A percentile compares a stretch with the other conserved stretches of the same genome.
Conservation (phyloP, 2,329 filamentous ascomycete genomes). For the Ambrosiella xylebori region DNA sequence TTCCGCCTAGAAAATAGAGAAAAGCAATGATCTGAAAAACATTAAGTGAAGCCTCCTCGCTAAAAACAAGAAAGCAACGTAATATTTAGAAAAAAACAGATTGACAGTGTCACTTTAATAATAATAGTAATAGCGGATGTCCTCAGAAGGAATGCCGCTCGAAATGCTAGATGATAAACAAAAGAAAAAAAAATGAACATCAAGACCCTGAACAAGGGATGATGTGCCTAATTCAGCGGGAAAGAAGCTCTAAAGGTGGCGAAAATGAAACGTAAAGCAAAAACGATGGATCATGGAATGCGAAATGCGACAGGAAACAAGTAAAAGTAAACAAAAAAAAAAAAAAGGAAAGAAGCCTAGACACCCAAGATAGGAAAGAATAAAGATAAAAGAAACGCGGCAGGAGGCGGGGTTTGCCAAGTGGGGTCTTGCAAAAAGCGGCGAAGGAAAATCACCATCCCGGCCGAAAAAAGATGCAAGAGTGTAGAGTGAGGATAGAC, state of each 20-base stretch:
- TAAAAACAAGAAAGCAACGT: neutral
- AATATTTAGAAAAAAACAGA: neutral
- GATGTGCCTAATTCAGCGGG: neutral
- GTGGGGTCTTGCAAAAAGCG: neutral
- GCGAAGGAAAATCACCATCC: neutral
- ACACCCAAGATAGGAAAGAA: neutral
- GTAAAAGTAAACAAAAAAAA: neutral
- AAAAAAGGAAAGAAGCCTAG: neutral
- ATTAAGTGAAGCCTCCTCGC: neutral
- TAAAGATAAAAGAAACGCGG: neutral
- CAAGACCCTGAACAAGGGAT: neutral
- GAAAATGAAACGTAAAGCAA: constrained; percentile 1
- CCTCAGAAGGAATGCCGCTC: no score
- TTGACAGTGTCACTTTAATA: no score
- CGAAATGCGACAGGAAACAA: neutral
- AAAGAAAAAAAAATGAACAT: no score
- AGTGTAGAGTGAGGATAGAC: neutral
- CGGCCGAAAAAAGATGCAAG: neutral
- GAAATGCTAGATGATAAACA: no score
- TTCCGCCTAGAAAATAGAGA: neutral
- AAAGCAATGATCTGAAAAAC: neutral
- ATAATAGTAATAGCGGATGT: no score
- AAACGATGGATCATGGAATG: constrained; percentile 1
- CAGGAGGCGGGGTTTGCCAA: neutral
- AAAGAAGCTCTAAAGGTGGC: neutral